Base-by-base conservation (phyloP, 257 asterid genomes). In the Jacaranda mimosifolia region DNA sequence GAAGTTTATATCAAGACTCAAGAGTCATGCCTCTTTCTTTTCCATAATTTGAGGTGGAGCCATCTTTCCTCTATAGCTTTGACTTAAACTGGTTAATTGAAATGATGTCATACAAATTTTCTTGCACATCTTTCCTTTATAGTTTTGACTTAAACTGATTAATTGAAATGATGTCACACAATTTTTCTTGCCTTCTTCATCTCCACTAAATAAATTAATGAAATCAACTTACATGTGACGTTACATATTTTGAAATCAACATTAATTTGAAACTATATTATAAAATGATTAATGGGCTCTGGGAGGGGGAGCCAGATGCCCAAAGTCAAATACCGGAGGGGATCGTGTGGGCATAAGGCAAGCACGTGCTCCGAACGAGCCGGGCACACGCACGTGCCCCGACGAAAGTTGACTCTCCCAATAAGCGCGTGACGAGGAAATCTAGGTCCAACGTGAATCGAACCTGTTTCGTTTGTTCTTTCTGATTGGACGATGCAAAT, bases 321-420 rank as follows among this genome's bases (percentile, higher is more conserved):
- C 17, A 70, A 80, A 79, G 87, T 84, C 87, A 84, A 83, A 63
- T 17, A 49, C 0, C 15, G 2, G 36, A 67, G 74, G 68, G 72
- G 42, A 43, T 63, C 43, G 86, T 84, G 88, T 14, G 21, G 12
- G 80, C 73, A 18, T 36, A 78, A 36, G 82, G 73, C 19, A 1
- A 75, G 71, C 86, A 84, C 85, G 83, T 67, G 80, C 81, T 67
- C n/a, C 0, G 21, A 74, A n/a, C 6, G 48, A 21, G 73, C 64
- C 38, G 58, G 51, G 1, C 84, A 80, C 84, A 38, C 80, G 73
- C 77, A 72, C 77, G 83, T 78, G 81, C 14, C 68, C 64, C 64
- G 32, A 79, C 75, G 60, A 48, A 12, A 57, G 66, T 26, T 64
- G 68, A 35, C 74, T 48, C 46, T 11, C 40, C 58, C 17, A 0